Base-by-base conservation (phyloP, 768 basidiomycete genomes). In the Lactarius sanguifluus region DNA sequence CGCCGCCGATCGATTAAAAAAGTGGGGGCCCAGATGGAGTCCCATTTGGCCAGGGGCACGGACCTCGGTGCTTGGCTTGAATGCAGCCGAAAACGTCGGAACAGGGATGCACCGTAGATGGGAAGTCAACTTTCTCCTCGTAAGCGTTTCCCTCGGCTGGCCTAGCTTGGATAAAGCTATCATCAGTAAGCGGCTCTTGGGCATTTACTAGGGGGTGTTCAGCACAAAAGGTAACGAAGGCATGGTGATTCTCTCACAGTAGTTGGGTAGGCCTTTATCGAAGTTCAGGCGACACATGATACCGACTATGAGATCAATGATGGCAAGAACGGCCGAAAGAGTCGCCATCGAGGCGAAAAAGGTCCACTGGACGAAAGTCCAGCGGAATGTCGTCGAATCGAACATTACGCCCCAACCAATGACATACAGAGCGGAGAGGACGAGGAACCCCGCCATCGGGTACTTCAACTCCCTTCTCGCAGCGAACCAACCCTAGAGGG, bases 391-490 rank as follows among this genome's bases (percentile, higher is more conserved):
- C 8, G 78, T 79, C 32, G 88, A 85, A 61, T 84, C 77, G 75
- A 94, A 91, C 86, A 92, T 89, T 65, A 85, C 75, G 57, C 86
- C 80, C 87, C 87, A 92, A 47, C 85, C 88, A 43, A 78, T 81
- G 23, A 92, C 79, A 74, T 92, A 90, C 23, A 84, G 74, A 38
- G 84, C 65, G 13, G 85, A 86, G 57, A 90, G 69, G 18, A 79
- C 71, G 64, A 94, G 79, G 78, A 94, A 94, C 16, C 83, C 67
- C 59, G 86, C 66, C 83, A 86, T 90, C 18, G 79, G 81, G 12
- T 81, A 64, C 66, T 81, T 83, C 64, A 81, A 77, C 76, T 94
- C 91, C 59, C 80, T 82, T 45, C 91, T 87, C 59, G 89, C 85
- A 40, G 86, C 83, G 71, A 89, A 84, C 91, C 91, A 94, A 20